Conservation (phyloP, 495 filamentous ascomycete genomes). For the Aspergillus cavernicola region DNA sequence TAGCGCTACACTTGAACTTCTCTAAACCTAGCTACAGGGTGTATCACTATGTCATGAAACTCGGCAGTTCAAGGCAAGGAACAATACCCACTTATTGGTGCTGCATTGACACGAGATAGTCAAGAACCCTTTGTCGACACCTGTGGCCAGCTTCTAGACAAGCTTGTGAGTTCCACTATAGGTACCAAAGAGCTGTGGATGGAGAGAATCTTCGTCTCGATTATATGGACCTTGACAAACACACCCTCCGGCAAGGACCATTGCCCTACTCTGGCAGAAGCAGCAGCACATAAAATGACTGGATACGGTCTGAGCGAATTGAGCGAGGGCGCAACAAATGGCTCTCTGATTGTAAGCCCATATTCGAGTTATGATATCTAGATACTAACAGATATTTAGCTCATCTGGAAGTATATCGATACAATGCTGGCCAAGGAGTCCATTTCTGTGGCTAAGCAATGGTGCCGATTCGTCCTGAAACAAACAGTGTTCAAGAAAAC, state of each 20-base stretch:
- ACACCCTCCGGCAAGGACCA: conserved; percentile 20
- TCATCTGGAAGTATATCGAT: conserved; percentile 76
- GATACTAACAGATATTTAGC: too few species aligned
- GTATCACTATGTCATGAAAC: conserved; percentile 64
- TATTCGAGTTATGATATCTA: too few species aligned
- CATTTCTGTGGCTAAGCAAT: conserved; percentile 55
- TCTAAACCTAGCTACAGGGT: too few species aligned
- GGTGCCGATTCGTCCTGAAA: conserved; percentile 65
- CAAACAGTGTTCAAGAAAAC: conserved; percentile 63
- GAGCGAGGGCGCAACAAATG: conserved; percentile 58
- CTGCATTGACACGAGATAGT: conserved; percentile 19
- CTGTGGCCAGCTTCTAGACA: conserved; percentile 53
- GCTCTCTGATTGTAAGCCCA: conserved; percentile 62
- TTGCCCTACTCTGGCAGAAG: conserved; percentile 27
- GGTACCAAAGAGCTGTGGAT: conserved; percentile 48
- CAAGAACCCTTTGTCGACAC: conserved; percentile 44
- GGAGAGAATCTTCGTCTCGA: conserved; percentile 59
- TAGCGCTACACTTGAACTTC: neutral
- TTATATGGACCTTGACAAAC: conserved; percentile 55
- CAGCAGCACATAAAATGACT: conserved; percentile 37
- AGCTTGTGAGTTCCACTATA: conserved; percentile 32
- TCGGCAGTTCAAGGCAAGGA: conserved; percentile 40
- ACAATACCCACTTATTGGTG: neutral
- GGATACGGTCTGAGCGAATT: conserved; percentile 33
- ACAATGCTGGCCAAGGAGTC: conserved; percentile 48